Evolutionary conservation across 768 basidiomycete species (phyloP).

Genomic region (Cubamyces sp.): DNA sequence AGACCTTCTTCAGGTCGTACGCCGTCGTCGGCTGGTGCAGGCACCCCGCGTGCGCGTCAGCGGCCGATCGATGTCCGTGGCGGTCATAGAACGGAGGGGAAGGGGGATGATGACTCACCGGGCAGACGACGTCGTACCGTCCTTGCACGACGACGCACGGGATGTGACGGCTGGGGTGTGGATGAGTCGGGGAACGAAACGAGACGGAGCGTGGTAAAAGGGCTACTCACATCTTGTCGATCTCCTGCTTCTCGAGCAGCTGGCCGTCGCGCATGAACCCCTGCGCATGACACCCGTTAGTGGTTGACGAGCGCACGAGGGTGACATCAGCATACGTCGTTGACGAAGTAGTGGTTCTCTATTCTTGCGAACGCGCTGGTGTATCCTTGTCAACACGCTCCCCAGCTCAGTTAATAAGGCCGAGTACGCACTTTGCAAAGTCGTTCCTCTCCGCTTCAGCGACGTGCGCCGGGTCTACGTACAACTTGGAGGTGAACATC

Average conservation of each 20-base stretch:
- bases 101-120: conserved; percentile 55
- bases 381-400: neutral
- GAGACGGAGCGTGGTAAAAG: neutral
- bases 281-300: conserved; percentile 39
- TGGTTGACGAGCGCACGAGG: neutral
- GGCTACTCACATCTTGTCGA: conserved; percentile 78
- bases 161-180: conserved; percentile 71
- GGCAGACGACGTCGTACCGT: conserved; percentile 88
- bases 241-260: conserved; percentile 78
- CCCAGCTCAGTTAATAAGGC: too few relatives aligned
- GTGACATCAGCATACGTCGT: conserved; percentile 52
- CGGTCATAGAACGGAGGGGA: neutral
- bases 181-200: neutral
- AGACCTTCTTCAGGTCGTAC: conserved; percentile 78
- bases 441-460: conserved; percentile 70
- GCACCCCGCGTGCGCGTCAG: too few relatives aligned
- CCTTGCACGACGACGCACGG: conserved; percentile 84
- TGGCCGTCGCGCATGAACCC: conserved; percentile 91
- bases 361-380: conserved; percentile 84
- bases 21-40: conserved; percentile 70
- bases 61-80: neutral
- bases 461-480: conserved; percentile 69
- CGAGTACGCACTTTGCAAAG: conserved; percentile 67
- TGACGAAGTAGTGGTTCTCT: conserved; percentile 91
- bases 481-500: conserved; percentile 81